A percentile compares a stretch with the other conserved stretches of the same genome.
Evolutionary conservation across 306 rosid species (phyloP).

Genomic region (Quercus parvula): DNA sequence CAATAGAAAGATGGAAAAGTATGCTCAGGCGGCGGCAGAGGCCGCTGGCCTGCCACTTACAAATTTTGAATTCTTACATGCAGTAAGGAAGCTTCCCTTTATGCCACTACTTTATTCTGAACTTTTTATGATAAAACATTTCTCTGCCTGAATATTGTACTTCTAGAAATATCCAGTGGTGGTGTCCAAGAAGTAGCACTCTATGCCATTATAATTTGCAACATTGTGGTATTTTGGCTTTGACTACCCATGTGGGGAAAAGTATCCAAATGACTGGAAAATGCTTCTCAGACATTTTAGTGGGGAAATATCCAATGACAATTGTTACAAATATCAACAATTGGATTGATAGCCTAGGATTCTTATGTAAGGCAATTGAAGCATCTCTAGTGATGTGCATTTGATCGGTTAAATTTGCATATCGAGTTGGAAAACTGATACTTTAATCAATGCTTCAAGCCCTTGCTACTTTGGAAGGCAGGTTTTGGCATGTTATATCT

Average conservation of each 20-base stretch:
- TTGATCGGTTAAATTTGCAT: not conserved
- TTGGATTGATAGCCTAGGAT: not conserved
- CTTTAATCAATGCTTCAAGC: not conserved
- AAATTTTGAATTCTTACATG: conserved; percentile 72
- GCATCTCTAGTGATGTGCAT: not conserved
- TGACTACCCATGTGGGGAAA: not conserved
- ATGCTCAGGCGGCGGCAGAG: conserved; percentile 59
- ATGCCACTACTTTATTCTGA: conserved; percentile 2
- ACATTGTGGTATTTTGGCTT: not conserved
- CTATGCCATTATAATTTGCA: not conserved
- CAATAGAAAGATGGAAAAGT: conserved; percentile 73
- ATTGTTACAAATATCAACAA: not conserved
- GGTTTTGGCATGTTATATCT: not conserved
- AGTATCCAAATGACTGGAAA: not conserved
- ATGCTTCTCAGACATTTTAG: not conserved
- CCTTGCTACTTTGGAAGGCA: not conserved
- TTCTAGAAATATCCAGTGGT: not conserved
- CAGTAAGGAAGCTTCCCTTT: conserved; percentile 40
- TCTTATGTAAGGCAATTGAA: not conserved
- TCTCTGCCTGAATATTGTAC: not conserved
- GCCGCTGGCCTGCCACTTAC: conserved; percentile 59
- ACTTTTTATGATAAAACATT: not conserved
- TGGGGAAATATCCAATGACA: not conserved
- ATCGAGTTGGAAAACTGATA: not conserved
- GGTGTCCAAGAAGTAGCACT: not conserved